phyloP scores from a whole-genome alignment of 305 asterid genomes.

The Fraxinus floribunda region DNA sequence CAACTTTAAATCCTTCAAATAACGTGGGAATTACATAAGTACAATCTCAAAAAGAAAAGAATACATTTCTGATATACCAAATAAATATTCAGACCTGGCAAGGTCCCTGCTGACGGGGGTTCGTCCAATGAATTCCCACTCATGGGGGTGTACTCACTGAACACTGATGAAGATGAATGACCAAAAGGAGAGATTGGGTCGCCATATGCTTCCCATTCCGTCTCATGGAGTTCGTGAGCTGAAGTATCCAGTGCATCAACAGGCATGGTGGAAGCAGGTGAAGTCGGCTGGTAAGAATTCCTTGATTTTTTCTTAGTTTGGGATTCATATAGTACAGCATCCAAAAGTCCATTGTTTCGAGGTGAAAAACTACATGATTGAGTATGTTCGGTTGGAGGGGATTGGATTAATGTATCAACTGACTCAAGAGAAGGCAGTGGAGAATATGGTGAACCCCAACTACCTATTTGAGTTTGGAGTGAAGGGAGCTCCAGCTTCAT shows the following conservation, averaged over 20 bases:
- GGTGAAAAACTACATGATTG: slow-evolving; percentile 35
- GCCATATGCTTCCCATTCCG: slow-evolving; percentile 48
- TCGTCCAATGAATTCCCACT: slow-evolving; percentile 50
- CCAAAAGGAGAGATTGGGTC: slow-evolving; percentile 45
- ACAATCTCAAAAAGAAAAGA: not conserved
- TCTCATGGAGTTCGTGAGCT: slow-evolving; percentile 30
- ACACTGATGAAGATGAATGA: slow-evolving; percentile 48
- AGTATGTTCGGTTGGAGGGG: slow-evolving; percentile 46
- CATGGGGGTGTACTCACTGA: slow-evolving; percentile 46
- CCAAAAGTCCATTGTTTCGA: slow-evolving; percentile 66
- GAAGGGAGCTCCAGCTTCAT: slow-evolving; percentile 97
- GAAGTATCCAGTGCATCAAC: slow-evolving; percentile 24
- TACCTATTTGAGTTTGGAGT: slow-evolving; percentile 78
- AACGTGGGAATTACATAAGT: slow-evolving; percentile 4
- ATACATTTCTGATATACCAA: not conserved
- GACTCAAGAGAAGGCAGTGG: slow-evolving; percentile 64
- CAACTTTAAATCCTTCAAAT: slow-evolving; percentile 41
- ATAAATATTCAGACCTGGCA: slow-evolving; percentile 28
- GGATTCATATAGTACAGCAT: slow-evolving; percentile 64
- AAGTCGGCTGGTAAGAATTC: slow-evolving; percentile 22
- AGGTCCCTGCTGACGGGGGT: slow-evolving; percentile 32
- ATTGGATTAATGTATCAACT: slow-evolving; percentile 53
- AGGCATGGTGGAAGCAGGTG: slow-evolving; percentile 23
- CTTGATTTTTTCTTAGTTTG: slow-evolving; percentile 42
- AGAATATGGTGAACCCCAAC: slow-evolving; percentile 64